Evolutionary conservation across 805 yeast genomes (phyloP).

Genomic region (Yarrowia yakushimensis): DNA sequence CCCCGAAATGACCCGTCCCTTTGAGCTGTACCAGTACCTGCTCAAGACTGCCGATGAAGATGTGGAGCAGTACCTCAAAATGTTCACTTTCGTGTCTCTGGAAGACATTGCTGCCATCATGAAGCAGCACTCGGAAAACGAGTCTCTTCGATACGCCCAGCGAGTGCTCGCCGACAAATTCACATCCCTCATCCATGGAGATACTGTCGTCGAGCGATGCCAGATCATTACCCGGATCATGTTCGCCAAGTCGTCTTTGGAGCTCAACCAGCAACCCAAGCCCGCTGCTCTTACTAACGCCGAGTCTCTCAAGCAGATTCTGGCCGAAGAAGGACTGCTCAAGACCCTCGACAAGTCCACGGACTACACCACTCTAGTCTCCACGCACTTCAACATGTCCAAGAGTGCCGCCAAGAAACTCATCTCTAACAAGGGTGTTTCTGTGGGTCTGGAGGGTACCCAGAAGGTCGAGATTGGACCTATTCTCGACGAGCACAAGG

Average conservation of each 20-base stretch:
- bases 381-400: conserved; percentile 43
- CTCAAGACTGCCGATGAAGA: conserved; percentile 75
- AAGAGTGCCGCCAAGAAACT: conserved; percentile 56
- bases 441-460: conserved; percentile 51
- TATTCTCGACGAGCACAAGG: conserved; percentile 48
- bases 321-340: conserved; percentile 57
- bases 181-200: conserved; percentile 83
- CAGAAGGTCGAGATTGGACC: conserved; percentile 34
- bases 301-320: conserved; percentile 52
- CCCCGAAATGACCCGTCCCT: conserved; percentile 68
- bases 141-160: conserved; percentile 72
- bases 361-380: conserved; percentile 48
- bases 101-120: conserved; percentile 54
- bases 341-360: conserved; percentile 38
- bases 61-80: conserved; percentile 61
- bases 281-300: conserved; percentile 39
- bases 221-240: conserved; percentile 60
- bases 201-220: conserved; percentile 63
- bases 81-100: conserved; percentile 75
- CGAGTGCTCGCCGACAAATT: conserved; percentile 75
- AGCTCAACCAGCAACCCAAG: conserved; percentile 36
- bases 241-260: conserved; percentile 51
- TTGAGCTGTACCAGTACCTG: conserved; percentile 80
- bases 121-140: conserved; percentile 50
- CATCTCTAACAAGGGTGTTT: conserved; percentile 68